Evolutionary conservation across 2,329 filamentous ascomycete species (phyloP).

Genomic region (Didymella arachidicola): DNA sequence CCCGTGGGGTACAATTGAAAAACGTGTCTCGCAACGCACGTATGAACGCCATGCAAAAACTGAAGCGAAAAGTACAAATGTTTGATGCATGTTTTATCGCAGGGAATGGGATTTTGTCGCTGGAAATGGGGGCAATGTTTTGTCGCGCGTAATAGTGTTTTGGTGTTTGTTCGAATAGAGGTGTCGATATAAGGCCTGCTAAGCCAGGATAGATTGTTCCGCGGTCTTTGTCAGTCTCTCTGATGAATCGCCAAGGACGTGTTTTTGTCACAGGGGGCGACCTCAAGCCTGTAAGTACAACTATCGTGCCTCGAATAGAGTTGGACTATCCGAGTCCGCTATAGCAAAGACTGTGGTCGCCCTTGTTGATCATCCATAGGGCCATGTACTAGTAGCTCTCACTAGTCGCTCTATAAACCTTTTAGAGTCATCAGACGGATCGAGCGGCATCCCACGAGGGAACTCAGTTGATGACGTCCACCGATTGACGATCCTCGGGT

Average conservation of each 20-base stretch:
- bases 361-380: neutral
- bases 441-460: neutral
- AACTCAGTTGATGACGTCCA: neutral
- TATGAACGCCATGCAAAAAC: neutral
- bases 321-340: neutral
- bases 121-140: neutral
- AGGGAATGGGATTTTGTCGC: neutral
- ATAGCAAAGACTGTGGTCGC: neutral
- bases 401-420: neutral
- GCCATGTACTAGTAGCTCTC: neutral
- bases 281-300: neutral
- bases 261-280: neutral
- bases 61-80: neutral
- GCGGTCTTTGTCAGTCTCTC: neutral
- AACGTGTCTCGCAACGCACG: neutral
- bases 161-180: neutral
- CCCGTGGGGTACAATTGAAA: neutral
- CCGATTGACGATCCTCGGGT: neutral
- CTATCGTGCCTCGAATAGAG: neutral
- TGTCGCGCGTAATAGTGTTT: neutral
- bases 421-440: neutral
- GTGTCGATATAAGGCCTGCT: neutral
- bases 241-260: neutral
- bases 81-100: neutral
- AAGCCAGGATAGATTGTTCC: neutral